phyloP scores from a whole-genome alignment of 2,329 filamentous ascomycete species.

The Neonectria faginata region DNA sequence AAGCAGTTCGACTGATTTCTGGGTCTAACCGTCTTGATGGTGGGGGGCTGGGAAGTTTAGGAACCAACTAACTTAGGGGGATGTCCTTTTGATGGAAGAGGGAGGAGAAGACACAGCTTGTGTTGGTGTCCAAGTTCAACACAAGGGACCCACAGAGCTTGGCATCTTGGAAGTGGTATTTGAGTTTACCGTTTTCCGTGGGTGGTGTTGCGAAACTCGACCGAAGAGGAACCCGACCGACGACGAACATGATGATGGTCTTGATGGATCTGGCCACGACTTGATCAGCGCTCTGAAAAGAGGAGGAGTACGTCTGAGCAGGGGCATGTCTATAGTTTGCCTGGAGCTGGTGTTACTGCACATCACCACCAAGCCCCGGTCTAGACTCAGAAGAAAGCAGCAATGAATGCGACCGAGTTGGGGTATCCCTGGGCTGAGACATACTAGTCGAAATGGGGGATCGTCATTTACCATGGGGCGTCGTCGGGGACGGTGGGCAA shows the following conservation, averaged over 20 bases:
- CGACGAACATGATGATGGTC: not conserved
- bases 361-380: not conserved
- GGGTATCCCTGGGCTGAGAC: constrained; percentile 4
- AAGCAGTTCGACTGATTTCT: constrained; percentile 5
- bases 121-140: not conserved
- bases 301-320: not conserved
- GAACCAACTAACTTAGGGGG: not conserved
- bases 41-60: not conserved
- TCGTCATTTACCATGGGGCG: not conserved
- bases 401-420: not conserved
- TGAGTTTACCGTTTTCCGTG: not conserved
- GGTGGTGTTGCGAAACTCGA: not conserved
- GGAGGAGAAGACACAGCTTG: constrained; percentile 18
- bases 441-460: not conserved
- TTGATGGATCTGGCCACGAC: not conserved
- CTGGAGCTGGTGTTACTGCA: not conserved
- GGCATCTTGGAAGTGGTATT: not conserved
- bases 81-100: constrained; percentile 13
- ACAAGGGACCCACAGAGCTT: constrained; percentile 13
- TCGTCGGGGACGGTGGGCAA: not conserved
- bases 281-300: not conserved
- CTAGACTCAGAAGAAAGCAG: not conserved
- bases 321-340: not conserved
- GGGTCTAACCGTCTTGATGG: constrained; percentile 2
- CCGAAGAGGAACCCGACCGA: not conserved